Conservation (phyloP, 257 asterid genomes). For the Coffea eugenioides region DNA sequence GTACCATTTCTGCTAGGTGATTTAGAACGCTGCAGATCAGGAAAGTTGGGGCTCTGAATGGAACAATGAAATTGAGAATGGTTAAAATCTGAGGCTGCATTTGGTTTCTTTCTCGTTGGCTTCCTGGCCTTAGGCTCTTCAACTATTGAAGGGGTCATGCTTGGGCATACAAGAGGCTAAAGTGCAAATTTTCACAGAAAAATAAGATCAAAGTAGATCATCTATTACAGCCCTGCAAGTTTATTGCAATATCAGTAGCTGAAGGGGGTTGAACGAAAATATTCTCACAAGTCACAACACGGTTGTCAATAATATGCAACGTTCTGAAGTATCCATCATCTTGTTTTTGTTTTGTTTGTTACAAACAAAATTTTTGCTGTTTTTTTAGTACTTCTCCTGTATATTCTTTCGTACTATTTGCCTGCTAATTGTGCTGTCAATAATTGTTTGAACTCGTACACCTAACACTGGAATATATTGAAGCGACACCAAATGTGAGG, state of each 20-base stretch:
- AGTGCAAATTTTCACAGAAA: slow-evolving; percentile 4
- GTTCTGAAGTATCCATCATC: background rate
- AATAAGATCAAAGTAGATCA: background rate
- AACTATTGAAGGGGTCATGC: slow-evolving; percentile 5
- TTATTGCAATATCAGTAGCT: background rate
- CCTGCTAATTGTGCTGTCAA: background rate
- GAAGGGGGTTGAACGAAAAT: background rate
- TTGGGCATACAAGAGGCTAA: background rate
- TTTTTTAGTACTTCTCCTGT: slow-evolving; percentile 17
- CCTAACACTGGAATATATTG: slow-evolving; percentile 17
- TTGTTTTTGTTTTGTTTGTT: slow-evolving; percentile 8
- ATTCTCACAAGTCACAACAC: background rate
- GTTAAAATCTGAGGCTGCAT: background rate
- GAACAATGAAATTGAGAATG: background rate
- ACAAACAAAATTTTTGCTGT: slow-evolving; percentile 14
- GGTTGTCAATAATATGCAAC: slow-evolving; percentile 13
- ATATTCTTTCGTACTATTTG: slow-evolving; percentile 4
- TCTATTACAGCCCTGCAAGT: background rate
- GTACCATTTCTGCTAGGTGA: slow-evolving; percentile 5
- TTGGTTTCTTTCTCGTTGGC: slow-evolving; percentile 4
- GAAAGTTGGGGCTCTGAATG: background rate
- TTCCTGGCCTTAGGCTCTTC: slow-evolving; percentile 11
- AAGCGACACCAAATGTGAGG: background rate
- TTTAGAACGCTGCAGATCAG: slow-evolving; percentile 8
- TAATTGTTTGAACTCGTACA: background rate